These are phyloP conservation scores for Phaffomyces antillensis DNA, from an alignment of 805 yeast genomes.

Conservation along the genomic window DNA sequence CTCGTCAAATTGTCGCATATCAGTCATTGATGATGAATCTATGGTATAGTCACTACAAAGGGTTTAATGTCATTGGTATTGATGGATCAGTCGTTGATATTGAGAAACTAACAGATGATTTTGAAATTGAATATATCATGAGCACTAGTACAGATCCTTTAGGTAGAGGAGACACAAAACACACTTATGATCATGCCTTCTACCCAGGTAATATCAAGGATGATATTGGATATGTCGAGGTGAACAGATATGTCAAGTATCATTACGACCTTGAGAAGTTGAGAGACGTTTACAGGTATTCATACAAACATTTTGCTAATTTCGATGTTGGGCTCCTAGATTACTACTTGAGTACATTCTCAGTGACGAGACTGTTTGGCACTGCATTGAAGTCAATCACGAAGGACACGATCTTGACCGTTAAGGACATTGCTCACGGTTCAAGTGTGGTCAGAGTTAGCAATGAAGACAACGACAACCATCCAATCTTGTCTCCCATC, in stretches of 20 bases:
- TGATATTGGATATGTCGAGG: constrained; percentile 5
- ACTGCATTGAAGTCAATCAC: not conserved
- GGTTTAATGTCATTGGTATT: not conserved
- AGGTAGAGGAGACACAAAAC: not conserved
- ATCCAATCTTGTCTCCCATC: not conserved
- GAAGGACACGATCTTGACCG: no score
- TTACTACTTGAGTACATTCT: not conserved
- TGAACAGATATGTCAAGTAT: constrained; percentile 2
- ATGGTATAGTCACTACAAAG: not conserved
- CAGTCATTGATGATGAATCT: not conserved
- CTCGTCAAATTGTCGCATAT: not conserved
- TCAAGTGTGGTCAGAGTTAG: not conserved
- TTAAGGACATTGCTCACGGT: not conserved
- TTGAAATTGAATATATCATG: constrained; percentile 1
- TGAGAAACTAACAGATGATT: not conserved
- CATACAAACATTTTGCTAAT: constrained; percentile 6
- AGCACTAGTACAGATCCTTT: constrained; percentile 1
- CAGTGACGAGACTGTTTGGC: not conserved
- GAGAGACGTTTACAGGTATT: constrained; percentile 1
- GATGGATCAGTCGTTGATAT: not conserved
- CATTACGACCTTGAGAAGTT: not conserved
- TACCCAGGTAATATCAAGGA: constrained; percentile 4
- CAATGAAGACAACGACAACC: not conserved
- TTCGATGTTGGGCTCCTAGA: constrained; percentile 3
- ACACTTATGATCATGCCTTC: constrained; percentile 3